These are phyloP conservation scores for Lepidium didymum DNA, from an alignment of 345 rosid genomes.

Conservation along the genomic window DNA sequence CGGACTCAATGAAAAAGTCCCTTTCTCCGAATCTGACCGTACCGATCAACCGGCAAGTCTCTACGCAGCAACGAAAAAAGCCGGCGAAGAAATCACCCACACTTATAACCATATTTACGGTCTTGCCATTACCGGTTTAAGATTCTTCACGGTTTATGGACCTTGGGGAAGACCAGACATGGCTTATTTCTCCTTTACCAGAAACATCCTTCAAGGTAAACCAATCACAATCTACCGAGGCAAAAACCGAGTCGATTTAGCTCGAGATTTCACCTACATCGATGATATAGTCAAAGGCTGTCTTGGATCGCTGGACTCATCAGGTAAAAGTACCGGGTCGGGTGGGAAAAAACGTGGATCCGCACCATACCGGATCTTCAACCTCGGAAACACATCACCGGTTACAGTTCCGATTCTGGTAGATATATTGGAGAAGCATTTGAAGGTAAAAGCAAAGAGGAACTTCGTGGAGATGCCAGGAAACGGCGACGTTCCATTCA, in stretches of 20 bases:
- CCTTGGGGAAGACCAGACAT: conserved; percentile 90
- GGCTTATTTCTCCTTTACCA: conserved; percentile 72
- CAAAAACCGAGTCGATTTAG: conserved; percentile 55
- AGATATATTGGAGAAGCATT: conserved; percentile 56
- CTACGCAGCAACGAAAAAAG: conserved; percentile 83
- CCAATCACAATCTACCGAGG: conserved; percentile 69
- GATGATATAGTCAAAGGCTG: conserved; percentile 81
- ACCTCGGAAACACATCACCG: conserved; percentile 76
- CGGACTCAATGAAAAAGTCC: conserved; percentile 60
- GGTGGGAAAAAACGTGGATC: conserved; percentile 70
- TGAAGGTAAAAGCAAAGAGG: conserved; percentile 60
- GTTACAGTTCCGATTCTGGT: conserved; percentile 71
- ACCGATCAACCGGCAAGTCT: conserved; percentile 83
- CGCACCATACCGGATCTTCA: conserved; percentile 60
- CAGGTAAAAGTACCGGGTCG: conserved; percentile 71
- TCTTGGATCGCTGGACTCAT: conserved; percentile 57
- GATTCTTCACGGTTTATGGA: conserved; percentile 82
- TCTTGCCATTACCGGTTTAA: conserved; percentile 61
- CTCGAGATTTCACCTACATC: conserved; percentile 75
- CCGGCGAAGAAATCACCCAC: conserved; percentile 79
- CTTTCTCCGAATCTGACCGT: conserved; percentile 61
- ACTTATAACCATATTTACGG: conserved; percentile 81
- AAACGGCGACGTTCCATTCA: conserved; percentile 89
- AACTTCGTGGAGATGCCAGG: conserved; percentile 64
- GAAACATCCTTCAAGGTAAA: conserved; percentile 64